Evolutionary conservation across 768 basidiomycete species (phyloP).

Genomic region (Lentinula sp.): DNA sequence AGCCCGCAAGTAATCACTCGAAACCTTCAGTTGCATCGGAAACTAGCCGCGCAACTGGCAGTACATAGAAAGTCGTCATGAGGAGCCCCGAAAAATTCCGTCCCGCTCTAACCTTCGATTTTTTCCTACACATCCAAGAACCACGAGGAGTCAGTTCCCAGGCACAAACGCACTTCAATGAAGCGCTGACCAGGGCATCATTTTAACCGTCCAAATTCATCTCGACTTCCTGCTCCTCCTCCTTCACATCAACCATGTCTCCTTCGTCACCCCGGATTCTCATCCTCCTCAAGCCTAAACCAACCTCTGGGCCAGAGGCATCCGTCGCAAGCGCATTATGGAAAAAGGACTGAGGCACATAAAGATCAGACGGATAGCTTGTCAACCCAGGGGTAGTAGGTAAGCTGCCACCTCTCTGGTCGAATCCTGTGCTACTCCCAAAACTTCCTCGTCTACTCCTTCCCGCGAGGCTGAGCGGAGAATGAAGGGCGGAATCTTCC

Average conservation of each 20-base stretch:
- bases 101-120: too few relatives aligned
- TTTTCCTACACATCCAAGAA: too few relatives aligned
- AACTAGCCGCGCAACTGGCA: too few relatives aligned
- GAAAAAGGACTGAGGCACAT: neutral
- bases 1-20: too few relatives aligned
- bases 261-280: neutral
- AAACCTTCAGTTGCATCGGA: too few relatives aligned
- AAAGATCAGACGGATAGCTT: neutral
- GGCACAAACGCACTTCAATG: neutral
- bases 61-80: too few relatives aligned
- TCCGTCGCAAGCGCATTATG: neutral
- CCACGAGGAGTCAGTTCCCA: neutral
- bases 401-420: neutral
- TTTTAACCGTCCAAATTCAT: constrained; percentile 4
- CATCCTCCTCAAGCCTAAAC: constrained; percentile 2
- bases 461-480: neutral
- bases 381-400: neutral
- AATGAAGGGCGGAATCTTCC: neutral
- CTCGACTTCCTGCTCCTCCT: neutral
- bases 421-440: neutral
- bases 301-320: constrained; percentile 1
- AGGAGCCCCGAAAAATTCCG: too few relatives aligned
- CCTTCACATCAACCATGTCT: neutral
- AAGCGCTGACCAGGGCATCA: neutral
- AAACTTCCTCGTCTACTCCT: constrained; percentile 1